phyloP scores from a whole-genome alignment of 2,329 filamentous ascomycete genomes.

The Nannizzia gypsea region DNA sequence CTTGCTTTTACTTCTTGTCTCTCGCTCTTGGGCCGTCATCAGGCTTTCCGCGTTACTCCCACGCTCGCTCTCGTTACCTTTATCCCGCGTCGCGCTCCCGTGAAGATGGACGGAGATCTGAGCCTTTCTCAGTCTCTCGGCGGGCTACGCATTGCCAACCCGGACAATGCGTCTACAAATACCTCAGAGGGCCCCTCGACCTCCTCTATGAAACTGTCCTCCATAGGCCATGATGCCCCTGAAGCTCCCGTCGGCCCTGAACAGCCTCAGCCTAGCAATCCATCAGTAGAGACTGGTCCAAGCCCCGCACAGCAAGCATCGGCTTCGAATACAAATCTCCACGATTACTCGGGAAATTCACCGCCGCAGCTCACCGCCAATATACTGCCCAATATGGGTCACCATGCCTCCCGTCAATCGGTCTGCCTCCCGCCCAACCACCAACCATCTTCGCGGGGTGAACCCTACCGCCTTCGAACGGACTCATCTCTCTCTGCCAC shows the following conservation, averaged over 20 bases:
- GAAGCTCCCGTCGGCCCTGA: background rate
- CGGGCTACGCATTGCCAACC: slow-evolving; percentile 92
- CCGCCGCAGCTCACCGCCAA: slow-evolving; percentile 24
- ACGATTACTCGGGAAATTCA: background rate
- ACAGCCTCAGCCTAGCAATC: background rate
- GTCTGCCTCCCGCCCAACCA: slow-evolving; percentile 16
- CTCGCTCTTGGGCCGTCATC: background rate
- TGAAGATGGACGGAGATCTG: slow-evolving; percentile 76
- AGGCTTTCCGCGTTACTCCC: background rate
- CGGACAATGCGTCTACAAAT: slow-evolving; percentile 55
- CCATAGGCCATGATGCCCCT: background rate
- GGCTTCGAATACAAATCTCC: background rate
- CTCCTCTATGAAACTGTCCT: background rate
- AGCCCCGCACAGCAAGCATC: background rate
- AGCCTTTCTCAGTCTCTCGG: slow-evolving; percentile 87
- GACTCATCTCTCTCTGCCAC: slow-evolving; percentile 50
- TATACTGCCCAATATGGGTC: slow-evolving; percentile 33
- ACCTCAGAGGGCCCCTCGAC: slow-evolving; percentile 19
- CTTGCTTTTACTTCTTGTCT: background rate
- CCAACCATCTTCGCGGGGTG: slow-evolving; percentile 21
- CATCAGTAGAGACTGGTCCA: background rate
- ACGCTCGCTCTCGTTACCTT: background rate
- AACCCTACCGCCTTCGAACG: slow-evolving; percentile 44
- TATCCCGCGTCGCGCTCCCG: background rate
- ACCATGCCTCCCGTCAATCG: slow-evolving; percentile 30